A percentile compares a stretch with the other conserved stretches of the same genome.
Conservation (phyloP, 768 basidiomycete genomes). For the Panellus pusillus region DNA sequence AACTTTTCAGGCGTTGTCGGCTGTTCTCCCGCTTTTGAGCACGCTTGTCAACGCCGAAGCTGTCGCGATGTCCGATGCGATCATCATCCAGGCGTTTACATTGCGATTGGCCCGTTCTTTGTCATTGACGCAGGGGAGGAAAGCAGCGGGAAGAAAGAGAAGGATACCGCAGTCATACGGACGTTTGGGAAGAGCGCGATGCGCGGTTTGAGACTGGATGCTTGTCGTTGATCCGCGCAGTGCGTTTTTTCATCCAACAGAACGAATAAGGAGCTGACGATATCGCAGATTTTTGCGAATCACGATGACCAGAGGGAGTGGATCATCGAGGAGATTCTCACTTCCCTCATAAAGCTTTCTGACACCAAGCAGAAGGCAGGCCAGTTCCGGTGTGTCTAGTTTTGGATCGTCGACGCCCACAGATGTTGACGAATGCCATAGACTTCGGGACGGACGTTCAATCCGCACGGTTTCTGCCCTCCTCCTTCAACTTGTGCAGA, state of each 20-base stretch:
- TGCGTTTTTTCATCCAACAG: conserved; percentile 39
- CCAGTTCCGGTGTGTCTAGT: conserved; percentile 70
- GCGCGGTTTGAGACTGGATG: conserved; percentile 79
- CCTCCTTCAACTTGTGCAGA: conserved; percentile 94
- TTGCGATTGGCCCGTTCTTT: conserved; percentile 94
- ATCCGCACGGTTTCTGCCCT: conserved; percentile 94
- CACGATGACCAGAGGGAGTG: conserved; percentile 89
- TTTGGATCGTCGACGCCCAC: neutral
- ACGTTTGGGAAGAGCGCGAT: conserved; percentile 79
- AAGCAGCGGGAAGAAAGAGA: conserved; percentile 49
- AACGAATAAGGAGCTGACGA: neutral
- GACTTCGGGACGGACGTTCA: conserved; percentile 84
- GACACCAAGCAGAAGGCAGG: conserved; percentile 89
- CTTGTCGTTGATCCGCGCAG: conserved; percentile 82
- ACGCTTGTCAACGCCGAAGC: conserved; percentile 70
- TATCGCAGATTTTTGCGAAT: conserved; percentile 79
- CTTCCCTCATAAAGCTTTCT: conserved; percentile 85
- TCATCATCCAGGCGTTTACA: conserved; percentile 94
- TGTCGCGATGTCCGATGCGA: conserved; percentile 82
- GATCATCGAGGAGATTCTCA: conserved; percentile 97
- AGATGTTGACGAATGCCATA: conserved; percentile 29
- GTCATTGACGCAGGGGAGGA: conserved; percentile 67
- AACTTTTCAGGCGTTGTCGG: conserved; percentile 70
- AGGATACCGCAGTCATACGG: conserved; percentile 57
- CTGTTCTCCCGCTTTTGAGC: conserved; percentile 74